Conservation (phyloP, 208 protist genomes). For the Crithidia thermophila region DNA sequence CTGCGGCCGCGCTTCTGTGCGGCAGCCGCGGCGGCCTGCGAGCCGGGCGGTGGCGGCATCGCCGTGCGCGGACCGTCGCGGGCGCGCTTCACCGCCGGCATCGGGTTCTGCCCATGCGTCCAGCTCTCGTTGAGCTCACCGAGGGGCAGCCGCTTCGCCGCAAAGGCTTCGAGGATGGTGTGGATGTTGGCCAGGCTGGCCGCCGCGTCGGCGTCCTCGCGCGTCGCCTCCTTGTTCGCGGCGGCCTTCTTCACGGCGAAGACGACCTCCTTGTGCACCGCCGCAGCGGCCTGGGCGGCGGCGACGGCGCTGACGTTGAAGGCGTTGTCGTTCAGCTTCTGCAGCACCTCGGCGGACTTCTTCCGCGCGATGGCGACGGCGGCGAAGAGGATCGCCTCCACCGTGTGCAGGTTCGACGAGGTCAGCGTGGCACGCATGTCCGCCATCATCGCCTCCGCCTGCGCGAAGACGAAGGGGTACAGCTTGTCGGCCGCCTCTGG, state of each 20-base stretch:
- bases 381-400: constrained; percentile 82
- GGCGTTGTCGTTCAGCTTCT: constrained; percentile 64
- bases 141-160: constrained; percentile 69
- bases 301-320: constrained; percentile 49
- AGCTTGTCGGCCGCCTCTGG: constrained; percentile 56
- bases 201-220: constrained; percentile 53
- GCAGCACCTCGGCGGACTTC: constrained; percentile 57
- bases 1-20: constrained; percentile 24
- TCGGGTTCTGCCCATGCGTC: constrained; percentile 36
- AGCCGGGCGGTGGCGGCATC: constrained; percentile 33
- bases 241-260: constrained; percentile 48
- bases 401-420: constrained; percentile 57
- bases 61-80: constrained; percentile 24
- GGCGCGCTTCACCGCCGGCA: constrained; percentile 55
- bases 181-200: constrained; percentile 70
- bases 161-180: constrained; percentile 52
- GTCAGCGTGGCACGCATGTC: constrained; percentile 33
- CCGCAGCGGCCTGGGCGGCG: constrained; percentile 25
- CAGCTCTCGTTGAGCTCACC: constrained; percentile 74
- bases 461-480: constrained; percentile 42
- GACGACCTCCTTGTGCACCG: constrained; percentile 34
- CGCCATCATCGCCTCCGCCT: constrained; percentile 24
- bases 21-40: constrained; percentile 16
- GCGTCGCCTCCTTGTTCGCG: constrained; percentile 30
- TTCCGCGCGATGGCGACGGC: constrained; percentile 53